Base-by-base conservation (phyloP, 495 filamentous ascomycete species). In the Aspergillus indologenus region DNA sequence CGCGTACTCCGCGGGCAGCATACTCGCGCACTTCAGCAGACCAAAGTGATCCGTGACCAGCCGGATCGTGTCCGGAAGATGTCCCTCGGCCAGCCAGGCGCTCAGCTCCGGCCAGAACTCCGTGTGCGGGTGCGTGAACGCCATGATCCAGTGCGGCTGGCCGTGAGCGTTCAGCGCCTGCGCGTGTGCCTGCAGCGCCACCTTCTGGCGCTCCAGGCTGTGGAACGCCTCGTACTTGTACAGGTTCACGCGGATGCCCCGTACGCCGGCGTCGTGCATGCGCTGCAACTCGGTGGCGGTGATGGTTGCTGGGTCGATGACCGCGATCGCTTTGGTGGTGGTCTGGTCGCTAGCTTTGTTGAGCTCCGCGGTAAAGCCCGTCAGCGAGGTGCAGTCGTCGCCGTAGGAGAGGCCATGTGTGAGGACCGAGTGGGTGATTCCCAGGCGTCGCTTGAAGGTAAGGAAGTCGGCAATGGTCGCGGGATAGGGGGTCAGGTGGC, bases 331-430 rank as follows among this genome's bases (percentile, higher is more conserved):
- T 26, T 58, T 62, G n/a, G n/a, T 14, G 66, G 64, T 29, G 4
- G 26, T 15, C 40, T 50, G 12, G 45, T 53, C 48, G n/a, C n/a
- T n/a, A n/a, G n/a, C n/a, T n/a, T 23, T 58, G 3, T 44, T 54
- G 0, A 66, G 54, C 6, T 69, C 61, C 0, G 47, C 8, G 7
- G 58, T 61, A 50, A 69, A 69, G 5, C 50, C 20, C 21, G 45
- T 54, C 8, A 69, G 63, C 15, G 63, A 69, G 0, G 53, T 46
- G 47, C 56, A 59, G 48, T 69, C 63, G 7, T 63, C 47, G 8
- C 66, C 66, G 24, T 69, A 69, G 9, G 66, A 69, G 15, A 69
- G 59, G 17, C 66, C 66, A 31, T 69, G 66, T 0, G 66, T 69
- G 2, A 69, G 61, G 17, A 69, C 66, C 1, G 66, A 69, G 52